Evolutionary conservation across 306 rosid species (phyloP).

Genomic region (Pyrus pyrifolia): DNA sequence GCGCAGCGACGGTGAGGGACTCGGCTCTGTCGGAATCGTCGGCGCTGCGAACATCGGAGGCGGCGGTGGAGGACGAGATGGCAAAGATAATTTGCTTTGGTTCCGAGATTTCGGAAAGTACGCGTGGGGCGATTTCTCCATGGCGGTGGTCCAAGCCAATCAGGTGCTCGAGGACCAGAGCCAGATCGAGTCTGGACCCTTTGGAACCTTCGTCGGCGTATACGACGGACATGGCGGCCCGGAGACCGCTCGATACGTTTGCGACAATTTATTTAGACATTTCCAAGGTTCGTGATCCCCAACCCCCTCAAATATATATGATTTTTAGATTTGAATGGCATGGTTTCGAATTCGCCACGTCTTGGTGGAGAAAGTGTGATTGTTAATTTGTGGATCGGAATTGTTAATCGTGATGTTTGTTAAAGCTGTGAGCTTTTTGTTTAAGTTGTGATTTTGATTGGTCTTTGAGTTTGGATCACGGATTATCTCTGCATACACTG

Average conservation of each 20-base stretch:
- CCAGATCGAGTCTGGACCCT: constrained; percentile 81
- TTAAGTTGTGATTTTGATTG: constrained; percentile 21
- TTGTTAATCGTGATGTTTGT: constrained; percentile 24
- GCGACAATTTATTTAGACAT: constrained; percentile 63
- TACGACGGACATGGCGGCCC: constrained; percentile 93
- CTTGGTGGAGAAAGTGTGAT: neutral
- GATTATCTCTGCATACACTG: constrained; percentile 15
- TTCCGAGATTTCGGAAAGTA: constrained; percentile 54
- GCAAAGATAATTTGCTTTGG: constrained; percentile 65
- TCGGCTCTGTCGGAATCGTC: constrained; percentile 33
- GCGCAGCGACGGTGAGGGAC: constrained; percentile 28
- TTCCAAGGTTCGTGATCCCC: constrained; percentile 55
- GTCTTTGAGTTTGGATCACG: constrained; percentile 14
- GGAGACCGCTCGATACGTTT: constrained; percentile 67
- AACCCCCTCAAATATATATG: neutral
- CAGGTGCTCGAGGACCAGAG: constrained; percentile 84
- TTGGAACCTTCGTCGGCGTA: constrained; percentile 80
- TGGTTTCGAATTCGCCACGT: constrained; percentile 29
- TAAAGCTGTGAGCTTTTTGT: neutral
- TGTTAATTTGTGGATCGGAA: constrained; percentile 15
- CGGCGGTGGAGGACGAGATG: constrained; percentile 41
- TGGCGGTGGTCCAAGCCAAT: constrained; percentile 88
- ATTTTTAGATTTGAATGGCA: neutral
- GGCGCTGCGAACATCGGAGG: constrained; percentile 21
- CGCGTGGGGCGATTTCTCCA: constrained; percentile 74